Conservation (phyloP, 2,329 filamentous ascomycete species). For the Parafenestella ontariensis region DNA sequence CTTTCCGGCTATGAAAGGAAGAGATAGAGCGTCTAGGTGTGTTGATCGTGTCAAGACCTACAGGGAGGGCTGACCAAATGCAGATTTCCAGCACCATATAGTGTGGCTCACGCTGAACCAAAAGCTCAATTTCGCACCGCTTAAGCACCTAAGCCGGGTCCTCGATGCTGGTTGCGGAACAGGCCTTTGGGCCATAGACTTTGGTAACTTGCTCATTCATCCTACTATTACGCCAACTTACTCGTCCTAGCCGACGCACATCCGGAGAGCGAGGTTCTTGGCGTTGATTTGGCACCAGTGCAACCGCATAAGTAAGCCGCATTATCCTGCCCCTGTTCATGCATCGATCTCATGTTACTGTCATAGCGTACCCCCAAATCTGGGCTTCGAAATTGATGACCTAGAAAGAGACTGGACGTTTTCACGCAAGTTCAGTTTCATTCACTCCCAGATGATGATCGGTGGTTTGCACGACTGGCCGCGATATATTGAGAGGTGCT, state of each 20-base stretch:
- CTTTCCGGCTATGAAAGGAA: slow-evolving; percentile 3
- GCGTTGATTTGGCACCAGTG: slow-evolving; percentile 22
- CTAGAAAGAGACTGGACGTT: slow-evolving; percentile 47
- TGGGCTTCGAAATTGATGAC: slow-evolving; percentile 52
- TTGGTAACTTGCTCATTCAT: slow-evolving; percentile 28
- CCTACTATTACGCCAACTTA: background rate
- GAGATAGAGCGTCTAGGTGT: slow-evolving; percentile 17
- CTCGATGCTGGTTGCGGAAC: slow-evolving; percentile 50
- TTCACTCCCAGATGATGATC: slow-evolving; percentile 51
- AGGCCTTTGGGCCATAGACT: slow-evolving; percentile 52
- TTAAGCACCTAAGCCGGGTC: slow-evolving; percentile 37
- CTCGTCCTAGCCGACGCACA: slow-evolving; percentile 13
- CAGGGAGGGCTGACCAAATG: background rate
- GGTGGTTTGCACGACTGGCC: slow-evolving; percentile 51
- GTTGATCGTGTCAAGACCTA: background rate
- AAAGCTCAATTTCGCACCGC: slow-evolving; percentile 47
- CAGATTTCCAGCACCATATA: slow-evolving; percentile 45
- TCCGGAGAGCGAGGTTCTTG: slow-evolving; percentile 17
- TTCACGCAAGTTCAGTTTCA: slow-evolving; percentile 42
- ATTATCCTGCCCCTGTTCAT: background rate
- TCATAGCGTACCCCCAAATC: slow-evolving; percentile 47
- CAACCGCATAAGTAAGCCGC: slow-evolving; percentile 17
- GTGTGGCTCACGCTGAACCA: slow-evolving; percentile 47
- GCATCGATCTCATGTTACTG: background rate
- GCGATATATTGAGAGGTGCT: slow-evolving; percentile 35